Evolutionary conservation across 2,329 filamentous ascomycete genomes (phyloP).

Genomic region (Fusarium torulosum): DNA sequence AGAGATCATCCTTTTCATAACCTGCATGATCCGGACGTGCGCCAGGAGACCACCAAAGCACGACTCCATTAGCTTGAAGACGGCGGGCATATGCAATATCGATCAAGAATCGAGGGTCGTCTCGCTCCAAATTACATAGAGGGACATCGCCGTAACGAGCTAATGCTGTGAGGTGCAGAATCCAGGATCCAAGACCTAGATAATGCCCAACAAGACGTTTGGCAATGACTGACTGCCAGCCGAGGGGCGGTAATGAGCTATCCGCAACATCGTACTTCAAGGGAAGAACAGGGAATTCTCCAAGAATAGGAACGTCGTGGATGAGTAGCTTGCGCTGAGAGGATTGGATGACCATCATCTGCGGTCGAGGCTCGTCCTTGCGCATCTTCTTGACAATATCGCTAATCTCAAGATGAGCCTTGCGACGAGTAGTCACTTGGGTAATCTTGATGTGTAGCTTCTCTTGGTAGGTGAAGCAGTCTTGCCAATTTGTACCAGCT

Average conservation of each 20-base stretch:
- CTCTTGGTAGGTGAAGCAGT: conserved; percentile 88
- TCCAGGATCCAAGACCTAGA: conserved; percentile 91
- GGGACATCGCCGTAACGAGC: conserved; percentile 94
- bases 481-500: conserved; percentile 79
- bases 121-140: conserved; percentile 92
- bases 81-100: conserved; percentile 94
- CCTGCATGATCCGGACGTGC: conserved; percentile 94
- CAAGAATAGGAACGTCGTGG: conserved; percentile 86
- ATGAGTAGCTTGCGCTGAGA: conserved; percentile 83
- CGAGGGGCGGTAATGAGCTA: conserved; percentile 87
- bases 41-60: conserved; percentile 95
- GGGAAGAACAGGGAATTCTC: conserved; percentile 85
- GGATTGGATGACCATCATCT: conserved; percentile 91
- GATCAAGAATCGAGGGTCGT: conserved; percentile 94
- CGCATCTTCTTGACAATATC: conserved; percentile 92
- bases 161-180: conserved; percentile 87
- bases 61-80: conserved; percentile 89
- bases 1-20: conserved; percentile 91
- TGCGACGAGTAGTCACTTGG: conserved; percentile 89
- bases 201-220: conserved; percentile 90
- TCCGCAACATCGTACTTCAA: conserved; percentile 87
- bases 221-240: conserved; percentile 92
- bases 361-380: conserved; percentile 83
- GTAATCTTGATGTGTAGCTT: conserved; percentile 86
- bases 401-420: conserved; percentile 87